Conservation (phyloP, 163 green algal genomes). For the Prototheca wickerhamii region DNA sequence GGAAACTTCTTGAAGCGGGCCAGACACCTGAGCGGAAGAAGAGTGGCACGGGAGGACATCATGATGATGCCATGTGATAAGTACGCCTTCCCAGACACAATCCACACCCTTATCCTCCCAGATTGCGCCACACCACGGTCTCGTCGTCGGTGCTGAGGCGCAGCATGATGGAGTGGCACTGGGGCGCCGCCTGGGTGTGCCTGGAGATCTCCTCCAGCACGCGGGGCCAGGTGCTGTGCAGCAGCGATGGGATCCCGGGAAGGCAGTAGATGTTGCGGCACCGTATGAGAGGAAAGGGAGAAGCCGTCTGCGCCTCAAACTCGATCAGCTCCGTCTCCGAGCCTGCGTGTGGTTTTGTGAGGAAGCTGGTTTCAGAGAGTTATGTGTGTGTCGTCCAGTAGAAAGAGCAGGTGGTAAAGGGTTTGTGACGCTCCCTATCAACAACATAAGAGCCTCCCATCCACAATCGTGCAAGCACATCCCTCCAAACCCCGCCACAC, state of each 20-base stretch:
- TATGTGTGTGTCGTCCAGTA: background rate
- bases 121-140: too few relatives aligned
- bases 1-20: constrained; percentile 47
- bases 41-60: too few relatives aligned
- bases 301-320: constrained; percentile 26
- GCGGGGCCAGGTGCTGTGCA: constrained; percentile 66
- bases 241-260: constrained; percentile 67
- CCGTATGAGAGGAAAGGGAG: constrained; percentile 65
- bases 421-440: too few relatives aligned
- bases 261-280: constrained; percentile 77
- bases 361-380: background rate
- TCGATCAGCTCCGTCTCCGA: constrained; percentile 33
- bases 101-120: too few relatives aligned
- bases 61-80: too few relatives aligned
- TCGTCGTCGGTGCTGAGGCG: background rate
- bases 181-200: background rate
- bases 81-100: too few relatives aligned
- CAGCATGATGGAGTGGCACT: background rate
- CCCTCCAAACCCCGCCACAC: too few relatives aligned
- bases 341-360: constrained; percentile 2
- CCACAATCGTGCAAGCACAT: too few relatives aligned
- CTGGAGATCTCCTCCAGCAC: background rate
- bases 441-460: too few relatives aligned
- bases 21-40: constrained; percentile 47
- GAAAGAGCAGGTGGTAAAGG: too few relatives aligned